Evolutionary conservation across 805 yeast species (phyloP).

Genomic region (Kodamaea jinghongensis): DNA sequence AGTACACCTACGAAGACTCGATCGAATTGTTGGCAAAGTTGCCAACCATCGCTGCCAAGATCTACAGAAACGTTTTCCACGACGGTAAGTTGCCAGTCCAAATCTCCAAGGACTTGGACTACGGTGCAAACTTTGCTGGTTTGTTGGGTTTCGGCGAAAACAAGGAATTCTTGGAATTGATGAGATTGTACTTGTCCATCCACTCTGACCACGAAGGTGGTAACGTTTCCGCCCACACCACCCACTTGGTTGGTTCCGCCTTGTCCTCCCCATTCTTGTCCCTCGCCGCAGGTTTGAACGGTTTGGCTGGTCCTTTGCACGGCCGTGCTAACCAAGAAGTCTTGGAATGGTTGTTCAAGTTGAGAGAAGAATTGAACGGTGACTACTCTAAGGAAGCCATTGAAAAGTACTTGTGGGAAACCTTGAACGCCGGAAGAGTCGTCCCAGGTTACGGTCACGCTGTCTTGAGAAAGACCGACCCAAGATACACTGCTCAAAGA

Average conservation of each 20-base stretch:
- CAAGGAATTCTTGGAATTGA: constrained; percentile 61
- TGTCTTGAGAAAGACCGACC: constrained; percentile 79
- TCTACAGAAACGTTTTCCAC: constrained; percentile 60
- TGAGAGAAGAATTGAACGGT: constrained; percentile 66
- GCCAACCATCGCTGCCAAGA: constrained; percentile 72
- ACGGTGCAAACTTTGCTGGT: constrained; percentile 69
- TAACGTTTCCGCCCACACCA: constrained; percentile 77
- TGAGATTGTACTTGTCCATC: constrained; percentile 69
- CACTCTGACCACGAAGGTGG: constrained; percentile 87
- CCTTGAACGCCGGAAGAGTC: constrained; percentile 70
- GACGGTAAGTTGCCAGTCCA: constrained; percentile 55
- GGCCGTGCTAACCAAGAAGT: constrained; percentile 88
- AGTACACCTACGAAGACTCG: constrained; percentile 68
- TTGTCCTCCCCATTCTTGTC: constrained; percentile 73
- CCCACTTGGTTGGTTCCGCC: constrained; percentile 81
- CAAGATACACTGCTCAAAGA: constrained; percentile 73
- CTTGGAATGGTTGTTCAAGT: constrained; percentile 65
- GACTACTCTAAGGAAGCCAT: constrained; percentile 51
- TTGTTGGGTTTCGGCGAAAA: constrained; percentile 60
- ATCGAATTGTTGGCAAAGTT: constrained; percentile 68
- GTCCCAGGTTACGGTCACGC: constrained; percentile 91
- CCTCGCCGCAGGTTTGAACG: constrained; percentile 75
- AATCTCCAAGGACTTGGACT: constrained; percentile 56
- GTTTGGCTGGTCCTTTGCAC: constrained; percentile 84
- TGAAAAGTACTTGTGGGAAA: constrained; percentile 66